phyloP scores from a whole-genome alignment of 2,329 filamentous ascomycete species.

The Sordariomycetes sp. region DNA sequence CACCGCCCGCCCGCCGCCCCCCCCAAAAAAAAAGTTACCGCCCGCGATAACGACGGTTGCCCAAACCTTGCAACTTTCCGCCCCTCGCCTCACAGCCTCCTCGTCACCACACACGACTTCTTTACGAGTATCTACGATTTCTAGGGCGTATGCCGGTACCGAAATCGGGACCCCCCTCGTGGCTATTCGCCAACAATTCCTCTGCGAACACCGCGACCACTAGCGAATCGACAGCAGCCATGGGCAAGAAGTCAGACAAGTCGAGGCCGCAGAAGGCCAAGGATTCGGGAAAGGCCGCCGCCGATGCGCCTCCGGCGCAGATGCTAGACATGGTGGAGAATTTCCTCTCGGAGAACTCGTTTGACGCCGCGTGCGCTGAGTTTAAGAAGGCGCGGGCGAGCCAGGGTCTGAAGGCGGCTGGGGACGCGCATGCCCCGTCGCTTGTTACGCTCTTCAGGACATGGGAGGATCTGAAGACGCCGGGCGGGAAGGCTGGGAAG shows the following conservation, averaged over 20 bases:
- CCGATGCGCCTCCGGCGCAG: slow-evolving; percentile 31
- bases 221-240: slow-evolving; percentile 10
- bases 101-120: background rate
- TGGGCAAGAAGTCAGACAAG: slow-evolving; percentile 17
- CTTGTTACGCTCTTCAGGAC: slow-evolving; percentile 35
- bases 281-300: slow-evolving; percentile 6
- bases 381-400: slow-evolving; percentile 50
- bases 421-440: slow-evolving; percentile 17
- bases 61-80: background rate
- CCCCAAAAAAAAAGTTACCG: too few species aligned
- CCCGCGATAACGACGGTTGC: background rate
- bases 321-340: slow-evolving; percentile 52
- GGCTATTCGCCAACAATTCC: slow-evolving; percentile 29
- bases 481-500: slow-evolving; percentile 4
- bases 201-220: slow-evolving; percentile 9
- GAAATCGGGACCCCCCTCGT: slow-evolving; percentile 18
- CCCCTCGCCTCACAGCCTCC: background rate
- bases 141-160: background rate
- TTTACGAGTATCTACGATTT: background rate
- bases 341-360: slow-evolving; percentile 52
- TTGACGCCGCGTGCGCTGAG: slow-evolving; percentile 43
- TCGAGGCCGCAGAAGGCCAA: slow-evolving; percentile 8
- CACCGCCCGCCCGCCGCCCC: background rate
- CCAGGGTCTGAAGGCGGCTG: slow-evolving; percentile 30
- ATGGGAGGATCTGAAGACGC: slow-evolving; percentile 23